phyloP scores from a whole-genome alignment of 2,329 filamentous ascomycete species.

The Aspergillus sclerotialis region DNA sequence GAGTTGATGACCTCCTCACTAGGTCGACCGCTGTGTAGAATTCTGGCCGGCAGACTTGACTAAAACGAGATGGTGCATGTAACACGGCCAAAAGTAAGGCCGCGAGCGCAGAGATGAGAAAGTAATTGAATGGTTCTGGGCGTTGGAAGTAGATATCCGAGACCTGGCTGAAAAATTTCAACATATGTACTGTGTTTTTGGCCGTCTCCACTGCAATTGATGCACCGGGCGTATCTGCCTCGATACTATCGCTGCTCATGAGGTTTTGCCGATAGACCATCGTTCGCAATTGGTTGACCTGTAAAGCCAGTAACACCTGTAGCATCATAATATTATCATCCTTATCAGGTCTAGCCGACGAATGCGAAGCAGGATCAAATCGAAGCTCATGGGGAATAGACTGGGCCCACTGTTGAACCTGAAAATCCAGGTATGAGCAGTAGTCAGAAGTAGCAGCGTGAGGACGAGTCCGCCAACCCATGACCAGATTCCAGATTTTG shows the following conservation, averaged over 20 bases:
- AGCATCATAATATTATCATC: slow-evolving; percentile 34
- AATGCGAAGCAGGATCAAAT: slow-evolving; percentile 23
- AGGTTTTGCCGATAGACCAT: slow-evolving; percentile 41
- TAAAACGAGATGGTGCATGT: slow-evolving; percentile 39
- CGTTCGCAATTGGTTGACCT: slow-evolving; percentile 41
- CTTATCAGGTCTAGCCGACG: slow-evolving; percentile 9
- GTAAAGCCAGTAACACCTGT: slow-evolving; percentile 38
- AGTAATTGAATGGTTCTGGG: slow-evolving; percentile 37
- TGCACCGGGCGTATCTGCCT: slow-evolving; percentile 27
- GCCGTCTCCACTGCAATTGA: slow-evolving; percentile 37
- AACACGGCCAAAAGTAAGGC: slow-evolving; percentile 40
- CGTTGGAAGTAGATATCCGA: slow-evolving; percentile 34
- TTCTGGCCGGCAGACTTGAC: slow-evolving; percentile 27
- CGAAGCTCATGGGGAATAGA: slow-evolving; percentile 39
- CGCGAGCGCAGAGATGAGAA: slow-evolving; percentile 33
- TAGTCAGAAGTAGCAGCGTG: slow-evolving; percentile 31
- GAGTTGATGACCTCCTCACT: slow-evolving; percentile 50
- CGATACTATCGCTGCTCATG: slow-evolving; percentile 32
- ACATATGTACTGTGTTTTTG: slow-evolving; percentile 31
- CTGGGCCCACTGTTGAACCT: slow-evolving; percentile 41
- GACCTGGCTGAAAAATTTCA: slow-evolving; percentile 30
- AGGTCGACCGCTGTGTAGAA: slow-evolving; percentile 55
- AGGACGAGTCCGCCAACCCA: slow-evolving; percentile 28
- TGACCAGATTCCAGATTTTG: slow-evolving; percentile 41
- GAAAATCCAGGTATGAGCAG: slow-evolving; percentile 34